Base-by-base conservation (phyloP, 2,329 filamentous ascomycete genomes). In the Botrytis squamosa region DNA sequence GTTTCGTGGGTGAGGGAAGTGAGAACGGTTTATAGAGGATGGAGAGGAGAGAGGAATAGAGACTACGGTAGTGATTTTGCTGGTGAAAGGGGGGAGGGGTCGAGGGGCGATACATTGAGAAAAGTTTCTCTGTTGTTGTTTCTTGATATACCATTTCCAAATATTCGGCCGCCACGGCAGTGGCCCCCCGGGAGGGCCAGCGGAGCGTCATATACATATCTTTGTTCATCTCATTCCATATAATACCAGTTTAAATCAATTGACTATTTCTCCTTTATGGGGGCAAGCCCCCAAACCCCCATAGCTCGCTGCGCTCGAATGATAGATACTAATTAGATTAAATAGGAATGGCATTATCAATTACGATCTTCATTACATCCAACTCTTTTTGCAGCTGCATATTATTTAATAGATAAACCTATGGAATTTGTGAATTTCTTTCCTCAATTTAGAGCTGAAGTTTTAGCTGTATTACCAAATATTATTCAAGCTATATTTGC, bases 331-430 rank as follows among this genome's bases (percentile, higher is more conserved):
- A 55, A 55, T 40, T 1, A 29, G 6, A 22, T 22, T 6, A 33
- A 40, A 75, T 80, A 98, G 95, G 96, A 99, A 91, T 99, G 96
- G 96, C 88, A 89, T 80, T 86, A 95, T 80, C 91, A 93, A 77
- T 87, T 99, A 77, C 91, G 96, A 74, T 97, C 95, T 7, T 97
- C 95, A 20, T 85, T 98, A 73, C 95, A 99, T 81, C 96, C 96
- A n/a, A 86, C 89, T 66, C 83, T 98, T 70, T 98, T 99, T 82
- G 92, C 94, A 6, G 86, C 84, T 18, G 87, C 91, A 40, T 99
- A 98, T 83, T 88, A 86, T 76, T 76, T 86, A 40, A 87, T 89
- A 44, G 86, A 92, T 78, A 82, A 83, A 68, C 78, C 91, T 70
- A 88, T 91, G 77, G 82, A 82, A 25, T 59, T 88, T 55, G 82